Evolutionary conservation across 2,329 filamentous ascomycete species (phyloP).

Genomic region (Bipolaris cookei): DNA sequence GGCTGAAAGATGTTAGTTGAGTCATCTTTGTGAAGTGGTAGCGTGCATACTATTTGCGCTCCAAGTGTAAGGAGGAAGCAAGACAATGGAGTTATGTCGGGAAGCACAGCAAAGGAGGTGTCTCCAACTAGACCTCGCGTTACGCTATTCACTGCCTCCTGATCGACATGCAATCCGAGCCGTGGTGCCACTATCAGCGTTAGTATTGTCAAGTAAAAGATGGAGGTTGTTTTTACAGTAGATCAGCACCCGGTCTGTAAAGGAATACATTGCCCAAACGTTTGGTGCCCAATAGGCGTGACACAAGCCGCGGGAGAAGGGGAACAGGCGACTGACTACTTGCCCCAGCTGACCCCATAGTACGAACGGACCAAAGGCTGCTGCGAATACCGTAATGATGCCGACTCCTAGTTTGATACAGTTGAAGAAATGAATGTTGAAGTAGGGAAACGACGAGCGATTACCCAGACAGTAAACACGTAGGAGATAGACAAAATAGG

Average conservation of each 20-base stretch:
- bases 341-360: slow-evolving; percentile 83
- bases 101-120: slow-evolving; percentile 90
- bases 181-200: slow-evolving; percentile 73
- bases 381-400: slow-evolving; percentile 72
- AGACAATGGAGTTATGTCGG: slow-evolving; percentile 77
- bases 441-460: slow-evolving; percentile 71
- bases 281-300: slow-evolving; percentile 99
- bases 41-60: slow-evolving; percentile 70
- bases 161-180: slow-evolving; percentile 74
- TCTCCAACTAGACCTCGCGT: slow-evolving; percentile 93
- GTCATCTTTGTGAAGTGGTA: neutral
- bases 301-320: slow-evolving; percentile 90
- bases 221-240: slow-evolving; percentile 64
- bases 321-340: slow-evolving; percentile 83
- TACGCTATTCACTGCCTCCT: slow-evolving; percentile 80
- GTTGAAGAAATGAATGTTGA: slow-evolving; percentile 75
- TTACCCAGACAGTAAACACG: slow-evolving; percentile 85
- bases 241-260: slow-evolving; percentile 83
- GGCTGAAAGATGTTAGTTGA: slow-evolving; percentile 28
- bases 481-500: slow-evolving; percentile 94
- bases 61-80: slow-evolving; percentile 85
- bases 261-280: slow-evolving; percentile 95
- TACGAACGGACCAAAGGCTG: slow-evolving; percentile 90
- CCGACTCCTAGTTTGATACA: slow-evolving; percentile 80
- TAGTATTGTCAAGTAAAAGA: neutral